Evolutionary conservation across 805 yeast species (phyloP).

Genomic region (Ogataea trehaloabstinens): DNA sequence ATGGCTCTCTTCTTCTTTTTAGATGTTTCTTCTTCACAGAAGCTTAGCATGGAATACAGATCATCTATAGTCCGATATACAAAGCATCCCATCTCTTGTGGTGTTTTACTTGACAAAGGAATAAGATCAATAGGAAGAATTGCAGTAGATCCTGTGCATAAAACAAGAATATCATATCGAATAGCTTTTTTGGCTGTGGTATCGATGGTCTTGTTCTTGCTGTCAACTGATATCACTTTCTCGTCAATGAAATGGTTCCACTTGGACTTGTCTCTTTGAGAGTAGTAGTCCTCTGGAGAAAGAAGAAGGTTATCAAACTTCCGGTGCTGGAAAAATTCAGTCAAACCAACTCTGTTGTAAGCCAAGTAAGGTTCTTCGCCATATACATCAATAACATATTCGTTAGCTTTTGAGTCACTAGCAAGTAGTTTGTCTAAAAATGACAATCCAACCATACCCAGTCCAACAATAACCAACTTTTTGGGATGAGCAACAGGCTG

Average conservation of each 20-base stretch:
- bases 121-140: conserved; percentile 26
- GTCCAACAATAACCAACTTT: conserved; percentile 33
- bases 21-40: conserved; percentile 17
- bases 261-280: conserved; percentile 17
- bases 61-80: conserved; percentile 37
- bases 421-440: conserved; percentile 34
- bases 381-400: conserved; percentile 28
- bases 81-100: conserved; percentile 31
- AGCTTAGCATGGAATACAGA: conserved; percentile 28
- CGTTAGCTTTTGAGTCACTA: conserved; percentile 29
- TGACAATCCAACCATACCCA: conserved; percentile 38
- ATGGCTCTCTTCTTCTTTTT: conserved; percentile 23
- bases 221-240: conserved; percentile 18
- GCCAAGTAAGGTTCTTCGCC: conserved; percentile 38
- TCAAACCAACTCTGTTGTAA: conserved; percentile 37
- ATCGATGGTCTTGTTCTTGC: conserved; percentile 10
- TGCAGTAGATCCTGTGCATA: conserved; percentile 35
- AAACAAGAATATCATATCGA: conserved; percentile 28
- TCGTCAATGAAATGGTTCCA: conserved; percentile 28
- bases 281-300: conserved; percentile 27
- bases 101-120: conserved; percentile 18
- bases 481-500: conserved; percentile 8
- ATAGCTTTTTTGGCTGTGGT: conserved; percentile 17
- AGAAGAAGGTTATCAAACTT: conserved; percentile 26
- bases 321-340: conserved; percentile 30